phyloP scores from a whole-genome alignment of 306 rosid genomes.

The Quercus rubra region DNA sequence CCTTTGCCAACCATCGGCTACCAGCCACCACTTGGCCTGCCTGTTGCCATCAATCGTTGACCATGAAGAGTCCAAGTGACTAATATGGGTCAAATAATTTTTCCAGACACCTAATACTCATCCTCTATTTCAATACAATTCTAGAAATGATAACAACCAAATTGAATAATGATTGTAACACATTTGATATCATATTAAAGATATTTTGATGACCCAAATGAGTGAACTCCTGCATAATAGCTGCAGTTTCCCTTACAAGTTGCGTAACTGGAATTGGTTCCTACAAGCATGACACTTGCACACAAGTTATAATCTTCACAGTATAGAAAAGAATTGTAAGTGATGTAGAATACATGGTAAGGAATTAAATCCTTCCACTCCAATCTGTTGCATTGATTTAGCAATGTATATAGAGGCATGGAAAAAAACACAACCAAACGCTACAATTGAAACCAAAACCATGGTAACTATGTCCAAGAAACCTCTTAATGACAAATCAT shows the following conservation, averaged over 20 bases:
- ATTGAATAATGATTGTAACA: not conserved
- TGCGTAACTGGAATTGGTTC: slow-evolving; percentile 96
- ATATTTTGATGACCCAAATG: slow-evolving; percentile 75
- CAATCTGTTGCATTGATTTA: not conserved
- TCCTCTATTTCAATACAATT: not conserved
- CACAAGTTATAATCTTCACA: not conserved
- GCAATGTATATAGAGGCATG: not conserved
- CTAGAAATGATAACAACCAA: not conserved
- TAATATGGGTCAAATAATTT: not conserved
- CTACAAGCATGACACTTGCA: slow-evolving; percentile 30
- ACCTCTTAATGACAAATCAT: not conserved
- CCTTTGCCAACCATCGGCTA: too few relatives aligned
- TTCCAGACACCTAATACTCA: not conserved
- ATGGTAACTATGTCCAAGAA: not conserved
- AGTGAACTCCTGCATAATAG: slow-evolving; percentile 98
- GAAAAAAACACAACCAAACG: not conserved
- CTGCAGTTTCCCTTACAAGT: slow-evolving; percentile 95
- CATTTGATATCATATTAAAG: not conserved
- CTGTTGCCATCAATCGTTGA: not conserved
- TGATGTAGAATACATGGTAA: not conserved
- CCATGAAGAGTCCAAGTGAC: not conserved
- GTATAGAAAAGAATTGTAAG: not conserved
- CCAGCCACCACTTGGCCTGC: too few relatives aligned
- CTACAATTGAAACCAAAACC: not conserved
- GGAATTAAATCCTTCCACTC: not conserved